A percentile compares a stretch with the other conserved stretches of the same genome.
These are phyloP conservation scores for Trichosanthes truncata DNA, from an alignment of 306 rosid genomes.

Conservation along the genomic window DNA sequence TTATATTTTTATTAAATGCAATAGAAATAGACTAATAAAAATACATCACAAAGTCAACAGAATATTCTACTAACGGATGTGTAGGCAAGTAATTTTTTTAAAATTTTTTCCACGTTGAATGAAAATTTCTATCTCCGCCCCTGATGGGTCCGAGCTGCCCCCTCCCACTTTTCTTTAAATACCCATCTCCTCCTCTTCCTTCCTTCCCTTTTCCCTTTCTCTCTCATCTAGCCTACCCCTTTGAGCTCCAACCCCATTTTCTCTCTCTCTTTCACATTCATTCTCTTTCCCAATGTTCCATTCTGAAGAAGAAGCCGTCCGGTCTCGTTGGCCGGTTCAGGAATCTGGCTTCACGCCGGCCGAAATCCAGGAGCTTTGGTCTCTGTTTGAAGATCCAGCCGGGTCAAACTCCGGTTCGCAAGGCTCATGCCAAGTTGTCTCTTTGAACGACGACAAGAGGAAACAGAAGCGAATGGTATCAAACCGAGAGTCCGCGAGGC, in stretches of 20 bases:
- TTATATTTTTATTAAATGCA: no score
- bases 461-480: constrained; percentile 1
- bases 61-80: no score
- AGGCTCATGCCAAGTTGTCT: background rate
- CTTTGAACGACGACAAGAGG: background rate
- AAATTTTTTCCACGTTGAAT: no score
- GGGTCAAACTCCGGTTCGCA: background rate
- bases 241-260: background rate
- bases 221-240: background rate
- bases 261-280: background rate
- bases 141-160: background rate
- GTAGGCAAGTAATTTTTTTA: no score
- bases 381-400: background rate
- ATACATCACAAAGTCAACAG: background rate
- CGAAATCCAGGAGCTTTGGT: constrained; percentile 13
- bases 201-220: constrained; percentile 16
- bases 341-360: background rate
- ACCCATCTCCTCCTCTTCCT: constrained; percentile 3
- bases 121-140: no score
- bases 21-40: no score
- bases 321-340: background rate
- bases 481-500: constrained; percentile 12
- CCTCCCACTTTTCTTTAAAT: background rate
- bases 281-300: background rate
- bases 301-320: background rate